Base-by-base conservation (phyloP, 352 stramenopile genomes). In the Thalassiosira pacifica region DNA sequence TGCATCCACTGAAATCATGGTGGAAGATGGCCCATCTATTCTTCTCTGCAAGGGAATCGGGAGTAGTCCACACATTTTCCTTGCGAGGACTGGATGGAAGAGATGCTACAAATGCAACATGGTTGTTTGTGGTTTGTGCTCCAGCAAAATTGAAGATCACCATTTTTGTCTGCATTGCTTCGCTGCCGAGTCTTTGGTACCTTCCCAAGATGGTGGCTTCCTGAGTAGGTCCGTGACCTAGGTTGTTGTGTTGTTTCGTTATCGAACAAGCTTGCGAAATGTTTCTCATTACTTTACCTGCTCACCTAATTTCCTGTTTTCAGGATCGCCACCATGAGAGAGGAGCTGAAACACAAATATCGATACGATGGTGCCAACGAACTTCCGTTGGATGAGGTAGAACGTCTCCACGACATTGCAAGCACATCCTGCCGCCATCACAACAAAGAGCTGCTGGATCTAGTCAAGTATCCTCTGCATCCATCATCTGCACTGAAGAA, bases 371-470 rank as follows among this genome's bases (percentile, higher is more conserved):
- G 29, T 13, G 64, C 42, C 1, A 22, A 73, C 22, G 42, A 75
- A 48, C 32, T 75, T 42, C 37, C 64, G 18, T 19, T 75, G 1
- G 29, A 69, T 8, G 74, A 76, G 59, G 74, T 82, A 34, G 48
- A 67, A 68, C 63, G 76, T 34, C 6, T 59, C 4, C 76, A 82
- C 40, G 63, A 3, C 10, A n/a, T n/a, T n/a, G 19, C 52, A 27
- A 64, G 13, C 37, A 29, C 45, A 3, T 3, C 55, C n/a, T 22
- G 32, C 0, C 5, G 22, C 32, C 11, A 22, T 22, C 1, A 18
- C 2, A 42, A n/a, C 0, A 71, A 64, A 29, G 42, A 64, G 24
- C 27, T 53, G 37, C 27, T 52, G 8, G 42, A 80, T 18, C 1
- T 1, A 10, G 74, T 82, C 0, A 40, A 5, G 1, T 82, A 60